Evolutionary conservation across 1,284 basidiomycete genomes (phyloP), one percentile per base, ranked within the genome.

Genomic region (Earliella scabrosa): DNA sequence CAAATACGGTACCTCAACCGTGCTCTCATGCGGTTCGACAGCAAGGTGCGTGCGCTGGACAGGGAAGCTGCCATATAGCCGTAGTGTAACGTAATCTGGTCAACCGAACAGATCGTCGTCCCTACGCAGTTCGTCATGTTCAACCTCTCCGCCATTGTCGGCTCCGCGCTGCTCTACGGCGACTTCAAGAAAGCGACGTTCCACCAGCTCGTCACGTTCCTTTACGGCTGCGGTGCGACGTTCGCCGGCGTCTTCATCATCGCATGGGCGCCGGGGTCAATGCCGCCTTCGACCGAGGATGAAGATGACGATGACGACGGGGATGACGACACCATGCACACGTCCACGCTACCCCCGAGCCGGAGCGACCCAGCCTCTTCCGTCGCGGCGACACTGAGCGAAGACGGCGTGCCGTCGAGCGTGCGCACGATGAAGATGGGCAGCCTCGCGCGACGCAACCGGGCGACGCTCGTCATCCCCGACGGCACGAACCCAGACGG

Each of bases 41-140:
- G 86, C 70, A 93, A 93, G 73, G 87, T 90, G 63, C 53, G 71
- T 61, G n/a, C n/a, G n/a, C n/a, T n/a, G n/a, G n/a, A n/a, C n/a
- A 45, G 7, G 8, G 24, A 16, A 7, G n/a, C 9, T 39, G 27
- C 27, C 3, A 16, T 26, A 20, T 27, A 9, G n/a, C n/a, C n/a
- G n/a, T n/a, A n/a, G n/a, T n/a, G n/a, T n/a, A n/a, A n/a, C n/a
- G n/a, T n/a, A n/a, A n/a, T n/a, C n/a, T n/a, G n/a, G n/a, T n/a
- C n/a, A 13, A 31, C 29, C 39, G 36, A 21, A 18, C 35, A 94
- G 89, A 84, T 90, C 50, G 95, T 97, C 31, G 94, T 97, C 58
- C 97, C 97, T 2, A 89, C 90, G 13, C 96, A 98, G 77, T 99
- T 98, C 71, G 95, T 97, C 38, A 81, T 97, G 58, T 93, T 92